Evolutionary conservation across 805 yeast genomes (phyloP), one percentile per base, ranked within the genome.

Genomic region (Yarrowia sp.): DNA sequence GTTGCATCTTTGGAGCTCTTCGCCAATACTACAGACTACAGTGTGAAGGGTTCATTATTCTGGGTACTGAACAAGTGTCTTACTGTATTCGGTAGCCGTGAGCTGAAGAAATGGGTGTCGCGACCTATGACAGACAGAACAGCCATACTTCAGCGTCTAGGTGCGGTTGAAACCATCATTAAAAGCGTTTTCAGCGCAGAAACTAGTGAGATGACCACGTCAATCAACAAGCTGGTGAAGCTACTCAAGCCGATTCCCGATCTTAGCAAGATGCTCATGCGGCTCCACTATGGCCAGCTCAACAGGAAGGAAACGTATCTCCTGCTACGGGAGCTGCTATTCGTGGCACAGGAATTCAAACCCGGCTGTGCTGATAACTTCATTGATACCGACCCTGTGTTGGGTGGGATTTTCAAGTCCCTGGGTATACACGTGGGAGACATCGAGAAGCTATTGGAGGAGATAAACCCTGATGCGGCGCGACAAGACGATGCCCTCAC

Each of bases 1-100:
- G 69, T 95, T 4, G 80, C 81, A 33, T 85, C 89, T 46, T 76
- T 95, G 21, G 98, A 95, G 71, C 82, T 95, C 1, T 90, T 89
- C 70, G 77, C 78, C 21, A 90, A 90, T 70, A 76, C 80, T 3
- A 85, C 95, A 0, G 85, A 85, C 67, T 73, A 76, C 12, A 76
- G 80, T 4, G 78, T 78, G 9, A 75, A 79, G 33, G 98, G 98
- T 0, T 85, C 97, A 0, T 76, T 93, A 14, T 73, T 89, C 16
- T 90, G 96, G 92, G 77, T 90, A 2, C 69, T 95, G 66, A 89
- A 93, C 72, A 92, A 88, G 68, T 90, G 98, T 0, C 76, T 84
- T 35, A 90, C 98, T 0, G 79, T 81, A 30, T 88, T 87, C 74
- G 99, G 99, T 0, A 81, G 79, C 49, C 75, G 97, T 63, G 70